Conservation (phyloP, 176 grass and related monocot genomes). For the Carex pumila region DNA sequence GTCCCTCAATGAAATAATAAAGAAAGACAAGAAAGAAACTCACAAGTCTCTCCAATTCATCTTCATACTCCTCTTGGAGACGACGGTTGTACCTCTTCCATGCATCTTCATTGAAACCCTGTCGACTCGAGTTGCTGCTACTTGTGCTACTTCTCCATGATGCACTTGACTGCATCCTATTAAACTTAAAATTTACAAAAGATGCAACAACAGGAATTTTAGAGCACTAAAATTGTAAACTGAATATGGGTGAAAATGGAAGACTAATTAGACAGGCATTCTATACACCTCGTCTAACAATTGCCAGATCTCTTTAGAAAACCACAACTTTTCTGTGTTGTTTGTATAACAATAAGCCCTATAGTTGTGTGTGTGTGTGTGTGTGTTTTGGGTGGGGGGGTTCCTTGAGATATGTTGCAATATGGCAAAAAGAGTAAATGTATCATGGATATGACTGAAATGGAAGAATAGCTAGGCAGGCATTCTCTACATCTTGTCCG, state of each 20-base stretch:
- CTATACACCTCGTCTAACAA: not conserved
- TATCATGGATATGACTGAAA: not conserved
- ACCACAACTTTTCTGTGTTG: not conserved
- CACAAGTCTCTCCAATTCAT: conserved; percentile 83
- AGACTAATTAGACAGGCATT: not conserved
- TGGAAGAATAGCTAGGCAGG: not conserved
- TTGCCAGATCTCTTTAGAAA: not conserved
- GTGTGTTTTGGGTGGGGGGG: no score
- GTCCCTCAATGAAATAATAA: conserved; percentile 1
- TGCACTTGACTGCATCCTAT: conserved; percentile 41
- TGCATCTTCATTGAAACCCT: conserved; percentile 55
- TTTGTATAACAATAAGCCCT: not conserved
- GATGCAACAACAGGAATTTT: conserved; percentile 5
- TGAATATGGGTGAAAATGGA: not conserved
- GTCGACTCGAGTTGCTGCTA: conserved; percentile 29
- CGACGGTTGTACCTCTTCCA: conserved; percentile 67
- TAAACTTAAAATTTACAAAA: conserved; percentile 37
- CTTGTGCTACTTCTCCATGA: conserved; percentile 43
- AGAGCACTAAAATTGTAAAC: conserved; percentile 21
- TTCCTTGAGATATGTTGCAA: no score
- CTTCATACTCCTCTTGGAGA: conserved; percentile 76
- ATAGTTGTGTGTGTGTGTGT: not conserved
- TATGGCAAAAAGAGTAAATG: no score
- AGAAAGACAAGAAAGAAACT: conserved; percentile 23
- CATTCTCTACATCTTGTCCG: not conserved